Evolutionary conservation across 805 yeast species (phyloP).

Genomic region (Naumovozyma dairenensis): DNA sequence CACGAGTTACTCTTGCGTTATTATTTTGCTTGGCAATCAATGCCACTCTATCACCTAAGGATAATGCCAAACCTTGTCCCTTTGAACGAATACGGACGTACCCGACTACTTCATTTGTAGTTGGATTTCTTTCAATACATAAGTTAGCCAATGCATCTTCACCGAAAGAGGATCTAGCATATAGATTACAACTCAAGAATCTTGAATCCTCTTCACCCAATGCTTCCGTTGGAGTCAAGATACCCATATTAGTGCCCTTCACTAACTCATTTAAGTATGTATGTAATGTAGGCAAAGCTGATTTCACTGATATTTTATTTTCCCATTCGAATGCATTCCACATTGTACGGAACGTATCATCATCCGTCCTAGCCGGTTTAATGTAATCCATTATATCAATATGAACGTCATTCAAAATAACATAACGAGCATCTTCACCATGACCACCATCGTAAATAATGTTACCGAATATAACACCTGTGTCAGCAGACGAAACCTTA

Average conservation of each 20-base stretch:
- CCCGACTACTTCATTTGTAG: constrained; percentile 68
- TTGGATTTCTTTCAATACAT: constrained; percentile 74
- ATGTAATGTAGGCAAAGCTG: constrained; percentile 55
- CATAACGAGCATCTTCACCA: constrained; percentile 80
- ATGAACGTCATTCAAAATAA: constrained; percentile 87
- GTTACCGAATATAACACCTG: constrained; percentile 96
- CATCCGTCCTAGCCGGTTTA: constrained; percentile 87
- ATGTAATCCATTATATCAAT: constrained; percentile 96
- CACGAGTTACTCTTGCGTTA: constrained; percentile 28
- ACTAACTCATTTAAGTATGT: constrained; percentile 63
- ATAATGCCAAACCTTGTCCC: constrained; percentile 94
- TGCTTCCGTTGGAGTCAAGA: constrained; percentile 87
- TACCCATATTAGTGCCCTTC: constrained; percentile 83
- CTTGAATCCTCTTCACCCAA: constrained; percentile 68
- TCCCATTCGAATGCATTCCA: constrained; percentile 99
- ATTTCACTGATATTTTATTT: constrained; percentile 84
- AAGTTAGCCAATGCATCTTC: constrained; percentile 95
- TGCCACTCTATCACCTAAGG: constrained; percentile 91
- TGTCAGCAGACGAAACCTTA: constrained; percentile 93
- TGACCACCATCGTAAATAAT: constrained; percentile 94
- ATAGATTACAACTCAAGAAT: constrained; percentile 87
- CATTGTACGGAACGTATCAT: constrained; percentile 87
- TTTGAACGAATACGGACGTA: constrained; percentile 94
- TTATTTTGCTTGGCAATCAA: constrained; percentile 56
- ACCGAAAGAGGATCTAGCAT: constrained; percentile 87